Evolutionary conservation across 2,329 filamentous ascomycete species (phyloP), one percentile per base, ranked within the genome.

Genomic region (Apiospora malaysiana): DNA sequence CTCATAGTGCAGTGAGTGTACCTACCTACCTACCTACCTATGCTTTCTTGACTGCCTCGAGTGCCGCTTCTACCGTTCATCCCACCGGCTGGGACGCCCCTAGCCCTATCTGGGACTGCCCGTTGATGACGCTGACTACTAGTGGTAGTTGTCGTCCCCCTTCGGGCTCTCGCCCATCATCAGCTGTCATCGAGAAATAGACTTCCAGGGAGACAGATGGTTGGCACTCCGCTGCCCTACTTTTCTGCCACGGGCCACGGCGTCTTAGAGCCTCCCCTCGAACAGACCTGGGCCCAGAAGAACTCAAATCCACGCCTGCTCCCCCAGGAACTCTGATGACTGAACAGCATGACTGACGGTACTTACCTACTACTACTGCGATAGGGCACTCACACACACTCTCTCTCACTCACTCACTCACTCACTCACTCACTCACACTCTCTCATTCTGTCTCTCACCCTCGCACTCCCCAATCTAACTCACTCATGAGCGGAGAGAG

Each of bases 141-240:
- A 69, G 68, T n/a, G n/a, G n/a, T n/a, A n/a, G n/a, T n/a, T n/a
- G n/a, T n/a, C 45, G 16, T 66, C 47, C 68, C 70, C 23, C 45
- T 59, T 71, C 47, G 32, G 32, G 70, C 68, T 40, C 56, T 63
- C 32, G 32, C 32, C 56, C 68, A 40, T 68, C 68, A 69, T 68
- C 68, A 69, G 67, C 68, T 71, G 70, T 71, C 70, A 71, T 46
- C 68, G 51, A 68, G 56, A 68, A 43, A 25, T 37, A 47, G 43
- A 40, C 69, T 42, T 43, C 37, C 56, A 51, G 51, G 43, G 66
- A 67, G 45, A 47, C 42, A 67, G 45, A 47, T 32, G 32, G 66
- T 67, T 67, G 66, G 42, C 66, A 32, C 27, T 45, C 25, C 66
- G 56, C 32, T 37, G 56, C 56, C 56, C 32, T 63, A 18, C 27